These are phyloP conservation scores for Microbotryum intermedium DNA, from an alignment of 1,284 basidiomycete species.

Conservation along the genomic window DNA sequence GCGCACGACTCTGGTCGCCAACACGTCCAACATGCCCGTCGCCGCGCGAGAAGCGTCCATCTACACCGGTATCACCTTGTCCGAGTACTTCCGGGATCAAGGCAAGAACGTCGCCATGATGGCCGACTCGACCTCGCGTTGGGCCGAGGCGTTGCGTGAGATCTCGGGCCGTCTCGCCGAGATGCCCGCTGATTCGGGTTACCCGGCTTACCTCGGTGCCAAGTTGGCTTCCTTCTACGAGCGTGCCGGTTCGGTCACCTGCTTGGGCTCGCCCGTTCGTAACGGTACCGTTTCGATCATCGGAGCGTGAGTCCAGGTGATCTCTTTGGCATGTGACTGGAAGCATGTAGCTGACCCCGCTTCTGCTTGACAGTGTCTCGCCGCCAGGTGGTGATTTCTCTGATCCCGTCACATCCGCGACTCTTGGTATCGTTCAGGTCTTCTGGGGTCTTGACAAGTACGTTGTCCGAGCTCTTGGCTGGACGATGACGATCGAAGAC, in stretches of 20 bases:
- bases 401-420: conserved; percentile 94
- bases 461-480: not conserved
- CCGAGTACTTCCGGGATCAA: conserved; percentile 98
- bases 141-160: conserved; percentile 98
- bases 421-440: conserved; percentile 96
- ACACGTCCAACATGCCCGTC: conserved; percentile 99
- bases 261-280: conserved; percentile 79
- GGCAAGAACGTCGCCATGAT: conserved; percentile 95
- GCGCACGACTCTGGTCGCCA: conserved; percentile 96
- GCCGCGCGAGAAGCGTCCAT: conserved; percentile 99
- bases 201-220: conserved; percentile 92
- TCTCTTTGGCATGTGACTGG: not conserved
- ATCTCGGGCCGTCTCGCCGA: conserved; percentile 98
- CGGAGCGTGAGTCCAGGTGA: conserved; percentile 69
- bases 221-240: conserved; percentile 98
- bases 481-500: not conserved
- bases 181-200: conserved; percentile 99
- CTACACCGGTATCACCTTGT: conserved; percentile 98
- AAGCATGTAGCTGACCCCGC: not conserved
- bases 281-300: conserved; percentile 95
- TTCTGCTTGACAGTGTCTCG: not conserved
- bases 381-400: conserved; percentile 69
- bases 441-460: conserved; percentile 72
- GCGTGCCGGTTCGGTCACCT: conserved; percentile 92
- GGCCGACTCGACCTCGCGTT: conserved; percentile 98